phyloP scores from a whole-genome alignment of 345 rosid genomes.

The Pugionium dolabratum region DNA sequence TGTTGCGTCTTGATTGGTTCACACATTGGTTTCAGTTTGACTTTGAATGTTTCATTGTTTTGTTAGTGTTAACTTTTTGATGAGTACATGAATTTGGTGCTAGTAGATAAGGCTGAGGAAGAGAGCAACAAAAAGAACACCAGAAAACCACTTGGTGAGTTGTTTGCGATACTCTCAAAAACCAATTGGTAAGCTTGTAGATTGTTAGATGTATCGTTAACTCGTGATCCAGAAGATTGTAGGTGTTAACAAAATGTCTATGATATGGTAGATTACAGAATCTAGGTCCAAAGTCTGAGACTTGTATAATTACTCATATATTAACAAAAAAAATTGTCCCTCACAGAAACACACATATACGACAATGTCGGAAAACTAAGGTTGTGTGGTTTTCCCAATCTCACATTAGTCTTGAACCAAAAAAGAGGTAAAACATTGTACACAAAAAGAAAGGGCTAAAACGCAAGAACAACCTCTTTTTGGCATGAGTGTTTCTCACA shows the following conservation, averaged over 20 bases:
- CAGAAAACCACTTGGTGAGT: too few relatives aligned
- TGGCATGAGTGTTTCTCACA: not conserved
- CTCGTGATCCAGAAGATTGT: not conserved
- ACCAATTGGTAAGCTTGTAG: too few relatives aligned
- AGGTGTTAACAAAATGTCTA: not conserved
- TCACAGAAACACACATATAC: constrained; percentile 19
- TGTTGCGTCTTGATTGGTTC: too few relatives aligned
- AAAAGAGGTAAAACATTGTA: constrained; percentile 15
- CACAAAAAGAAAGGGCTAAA: constrained; percentile 16
- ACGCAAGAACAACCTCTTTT: constrained; percentile 23
- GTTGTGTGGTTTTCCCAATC: constrained; percentile 16
- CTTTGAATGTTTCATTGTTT: too few relatives aligned
- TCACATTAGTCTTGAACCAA: constrained; percentile 31
- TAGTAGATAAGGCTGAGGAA: too few relatives aligned
- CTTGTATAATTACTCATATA: constrained; percentile 17
- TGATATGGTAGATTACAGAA: not conserved
- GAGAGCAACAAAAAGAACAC: too few relatives aligned
- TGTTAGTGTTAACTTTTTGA: too few relatives aligned
- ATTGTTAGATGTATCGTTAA: too few relatives aligned
- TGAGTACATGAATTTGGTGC: too few relatives aligned
- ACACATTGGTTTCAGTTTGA: too few relatives aligned
- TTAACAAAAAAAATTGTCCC: constrained; percentile 27
- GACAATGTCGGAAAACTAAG: constrained; percentile 22
- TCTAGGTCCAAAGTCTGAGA: not conserved
- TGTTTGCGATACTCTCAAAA: too few relatives aligned